These are phyloP conservation scores for Phyllosticta capitalensis DNA, from an alignment of 2,329 filamentous ascomycete genomes.

Conservation along the genomic window DNA sequence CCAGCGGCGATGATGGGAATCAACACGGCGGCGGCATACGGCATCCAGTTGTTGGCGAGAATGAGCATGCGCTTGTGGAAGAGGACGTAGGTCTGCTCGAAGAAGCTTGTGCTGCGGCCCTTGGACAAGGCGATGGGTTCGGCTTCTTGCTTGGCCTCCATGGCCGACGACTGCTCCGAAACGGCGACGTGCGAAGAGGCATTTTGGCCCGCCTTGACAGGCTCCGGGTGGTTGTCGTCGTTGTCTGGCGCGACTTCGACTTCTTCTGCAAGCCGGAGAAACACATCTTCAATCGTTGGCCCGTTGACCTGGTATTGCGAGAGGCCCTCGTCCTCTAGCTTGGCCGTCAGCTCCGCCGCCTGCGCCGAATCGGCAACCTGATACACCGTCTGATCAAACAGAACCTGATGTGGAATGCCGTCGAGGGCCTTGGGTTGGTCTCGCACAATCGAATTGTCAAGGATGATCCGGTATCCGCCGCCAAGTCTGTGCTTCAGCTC, in stretches of 20 bases:
- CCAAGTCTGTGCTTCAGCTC: conserved; percentile 75
- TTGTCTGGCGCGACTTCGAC: conserved; percentile 33
- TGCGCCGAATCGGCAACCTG: conserved; percentile 58
- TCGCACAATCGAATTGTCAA: conserved; percentile 16
- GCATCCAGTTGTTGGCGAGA: conserved; percentile 66
- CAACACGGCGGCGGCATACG: conserved; percentile 63
- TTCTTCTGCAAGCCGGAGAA: conserved; percentile 77
- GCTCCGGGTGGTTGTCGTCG: conserved; percentile 16
- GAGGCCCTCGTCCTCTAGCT: conserved; percentile 57
- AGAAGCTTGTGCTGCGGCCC: conserved; percentile 59
- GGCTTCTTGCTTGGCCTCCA: conserved; percentile 19
- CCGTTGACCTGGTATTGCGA: conserved; percentile 77
- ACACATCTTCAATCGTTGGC: conserved; percentile 88
- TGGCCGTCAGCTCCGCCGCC: conserved; percentile 61
- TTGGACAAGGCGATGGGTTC: conserved; percentile 45
- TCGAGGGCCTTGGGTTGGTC: not conserved
- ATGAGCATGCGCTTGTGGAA: conserved; percentile 72
- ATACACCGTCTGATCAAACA: conserved; percentile 66
- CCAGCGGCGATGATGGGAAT: conserved; percentile 74
- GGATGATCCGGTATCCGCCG: conserved; percentile 66
- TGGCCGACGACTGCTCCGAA: conserved; percentile 20
- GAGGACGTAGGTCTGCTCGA: conserved; percentile 61
- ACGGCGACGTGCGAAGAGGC: conserved; percentile 17
- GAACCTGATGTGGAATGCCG: conserved; percentile 31
- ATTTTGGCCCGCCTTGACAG: conserved; percentile 12